Base-by-base conservation (phyloP, 1,284 basidiomycete genomes). In the Chondrostereum purpureum region DNA sequence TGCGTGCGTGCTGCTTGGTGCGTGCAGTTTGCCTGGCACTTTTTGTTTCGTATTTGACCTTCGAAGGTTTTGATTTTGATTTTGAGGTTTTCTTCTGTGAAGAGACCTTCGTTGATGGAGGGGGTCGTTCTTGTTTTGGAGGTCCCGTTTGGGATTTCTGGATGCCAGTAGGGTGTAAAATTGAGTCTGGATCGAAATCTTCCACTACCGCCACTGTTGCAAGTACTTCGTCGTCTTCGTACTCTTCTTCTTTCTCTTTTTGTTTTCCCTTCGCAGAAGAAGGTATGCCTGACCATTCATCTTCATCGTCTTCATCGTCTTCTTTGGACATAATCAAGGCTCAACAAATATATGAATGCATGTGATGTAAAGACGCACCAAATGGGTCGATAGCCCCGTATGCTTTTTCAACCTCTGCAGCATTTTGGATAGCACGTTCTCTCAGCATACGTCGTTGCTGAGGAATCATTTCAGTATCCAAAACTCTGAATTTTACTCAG, bases 171-270 rank as follows among this genome's bases (percentile, higher is more conserved):
- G 2, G 77, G 50, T 81, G 73, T 23, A 78, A 68, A 55, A 85
- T 61, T 22, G 68, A 58, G 50, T 78, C 72, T 13, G 82, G 76
- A 56, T 87, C 83, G 59, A 90, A 83, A 57, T 90, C 86, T 59
- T 90, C 84, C 10, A 89, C 78, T 35, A 90, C 77, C 5, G 87
- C 88, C 37, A 90, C 88, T 18, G 83, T 88, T 42, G 87, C 84
- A n/a, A 87, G 69, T 43, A 80, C 72, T 55, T 89, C 80, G 54
- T 88, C 84, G 50, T 80, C 80, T 56, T 85, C 80, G 52, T 77
- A 89, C 57, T 83, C 78, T 56, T 79, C 74, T 50, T 81, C 79
- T 44, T 70, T 61, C 53, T 64, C 66, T 43, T 62, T 68, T 55
- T 58, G 63, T 44, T 55, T 64, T 50, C 53, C 55, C 50, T 55